Percentiles rank a stretch among this genome's conserved stretches.
phyloP scores from a whole-genome alignment of 441 rosid genomes.

The Gossypium laxum region DNA sequence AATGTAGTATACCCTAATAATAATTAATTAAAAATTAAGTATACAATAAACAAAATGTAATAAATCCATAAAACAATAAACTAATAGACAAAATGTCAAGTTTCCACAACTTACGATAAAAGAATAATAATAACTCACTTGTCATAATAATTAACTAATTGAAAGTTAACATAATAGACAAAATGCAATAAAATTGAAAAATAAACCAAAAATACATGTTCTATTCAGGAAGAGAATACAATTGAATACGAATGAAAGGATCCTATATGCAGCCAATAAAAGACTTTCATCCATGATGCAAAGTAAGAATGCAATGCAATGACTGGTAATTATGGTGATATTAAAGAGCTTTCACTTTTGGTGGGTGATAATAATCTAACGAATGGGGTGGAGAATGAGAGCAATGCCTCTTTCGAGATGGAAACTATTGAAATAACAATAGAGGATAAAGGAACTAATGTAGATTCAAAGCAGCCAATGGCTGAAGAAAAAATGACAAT shows the following conservation, averaged over 20 bases:
- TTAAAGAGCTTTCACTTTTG: background rate
- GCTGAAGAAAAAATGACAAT: background rate
- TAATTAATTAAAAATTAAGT: too few species aligned
- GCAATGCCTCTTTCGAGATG: background rate
- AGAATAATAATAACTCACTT: too few species aligned
- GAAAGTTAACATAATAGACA: too few species aligned
- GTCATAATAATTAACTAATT: too few species aligned
- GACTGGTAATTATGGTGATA: background rate
- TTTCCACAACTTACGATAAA: too few species aligned
- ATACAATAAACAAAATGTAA: too few species aligned
- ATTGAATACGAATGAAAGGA: slow-evolving; percentile 5
- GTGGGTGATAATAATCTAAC: background rate
- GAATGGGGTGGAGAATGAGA: slow-evolving; percentile 7
- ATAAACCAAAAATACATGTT: background rate
- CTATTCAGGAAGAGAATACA: slow-evolving; percentile 22
- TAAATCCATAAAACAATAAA: too few species aligned
- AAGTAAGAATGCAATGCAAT: slow-evolving; percentile 10
- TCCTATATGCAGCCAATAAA: background rate
- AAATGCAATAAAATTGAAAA: too few species aligned
- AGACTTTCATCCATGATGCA: slow-evolving; percentile 8
- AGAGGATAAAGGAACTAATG: slow-evolving; percentile 6
- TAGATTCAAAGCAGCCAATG: background rate
- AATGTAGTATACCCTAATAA: too few species aligned
- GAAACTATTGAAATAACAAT: background rate
- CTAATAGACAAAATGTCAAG: too few species aligned